Evolutionary conservation across 495 filamentous ascomycete genomes (phyloP).

Genomic region (Lasiosphaeria miniovina): DNA sequence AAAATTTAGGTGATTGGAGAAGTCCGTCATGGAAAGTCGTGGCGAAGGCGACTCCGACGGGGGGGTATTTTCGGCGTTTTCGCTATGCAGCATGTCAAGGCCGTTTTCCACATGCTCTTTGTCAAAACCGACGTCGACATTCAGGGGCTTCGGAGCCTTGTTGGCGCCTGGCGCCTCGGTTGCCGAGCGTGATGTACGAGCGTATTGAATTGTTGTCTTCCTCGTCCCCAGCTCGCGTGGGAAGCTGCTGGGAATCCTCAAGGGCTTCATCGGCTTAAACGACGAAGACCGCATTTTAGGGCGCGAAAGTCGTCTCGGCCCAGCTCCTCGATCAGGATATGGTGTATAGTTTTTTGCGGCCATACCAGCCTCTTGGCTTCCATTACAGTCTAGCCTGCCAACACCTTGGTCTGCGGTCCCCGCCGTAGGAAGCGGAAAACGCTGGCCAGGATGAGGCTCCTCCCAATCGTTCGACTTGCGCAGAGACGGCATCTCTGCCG

Average conservation of each 20-base stretch:
- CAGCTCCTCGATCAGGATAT: conserved; percentile 20
- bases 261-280: conserved; percentile 34
- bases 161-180: conserved; percentile 17
- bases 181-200: conserved; percentile 19
- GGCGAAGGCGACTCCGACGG: conserved; percentile 14
- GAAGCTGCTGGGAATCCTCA: conserved; percentile 39
- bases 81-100: conserved; percentile 18
- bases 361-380: conserved; percentile 45
- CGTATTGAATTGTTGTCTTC: conserved; percentile 9
- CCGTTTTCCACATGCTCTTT: conserved; percentile 39
- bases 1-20: conserved; percentile 35
- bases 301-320: conserved; percentile 26
- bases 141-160: neutral
- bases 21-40: conserved; percentile 25
- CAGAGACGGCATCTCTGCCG: conserved; percentile 16
- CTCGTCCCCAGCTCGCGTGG: conserved; percentile 27
- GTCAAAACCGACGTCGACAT: conserved; percentile 27
- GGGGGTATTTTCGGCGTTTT: conserved; percentile 6
- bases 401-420: conserved; percentile 30
- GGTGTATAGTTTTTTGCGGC: conserved; percentile 48
- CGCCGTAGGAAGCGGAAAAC: conserved; percentile 33
- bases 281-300: conserved; percentile 27
- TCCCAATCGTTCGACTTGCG: conserved; percentile 37
- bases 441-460: conserved; percentile 46
- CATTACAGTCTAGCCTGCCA: conserved; percentile 27